Evolutionary conservation across 352 stramenopile species (phyloP), one percentile per base, ranked within the genome.

Genomic region (Phytophthora citrophthora): DNA sequence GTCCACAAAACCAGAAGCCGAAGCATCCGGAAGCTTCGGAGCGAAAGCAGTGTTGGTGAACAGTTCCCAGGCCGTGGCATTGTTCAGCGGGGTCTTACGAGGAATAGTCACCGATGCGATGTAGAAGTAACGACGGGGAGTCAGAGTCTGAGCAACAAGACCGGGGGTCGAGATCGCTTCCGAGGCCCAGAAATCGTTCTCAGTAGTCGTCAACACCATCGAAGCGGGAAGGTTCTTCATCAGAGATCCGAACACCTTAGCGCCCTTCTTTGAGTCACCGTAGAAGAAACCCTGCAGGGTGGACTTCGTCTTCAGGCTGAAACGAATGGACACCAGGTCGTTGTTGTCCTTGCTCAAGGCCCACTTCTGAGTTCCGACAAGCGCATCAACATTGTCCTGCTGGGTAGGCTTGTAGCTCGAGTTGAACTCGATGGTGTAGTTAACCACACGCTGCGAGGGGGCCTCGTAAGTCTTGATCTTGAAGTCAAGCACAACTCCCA

Each of bases 41-140:
- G 51, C 51, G 50, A 31, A 68, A 11, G 57, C 64, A 10, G 64
- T 68, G 52, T 46, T 55, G 32, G 64, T 23, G 39, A 64, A 68
- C 1, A 72, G 46, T 11, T 59, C 41, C 58, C 57, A 68, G 12
- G 64, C 64, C 2, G 64, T 68, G 10, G 31, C 15, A 40, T 72
- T 72, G 39, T 40, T 34, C 13, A 72, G 57, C 15, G 64, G 64
- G 13, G 39, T 60, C 7, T 38, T 8, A 23, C 46, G 23, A 18
- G 64, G 64, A 11, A 72, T 68, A 12, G 64, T 72, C 51, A 72
- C 64, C 18, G 64, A 72, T 51, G 51, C 32, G 26, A 72, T 64
- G 57, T 68, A 72, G 52, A 72, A 72, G 46, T 57, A 72, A 31
- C 64, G 64, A 15, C 64, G 64, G 20, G 64, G 57, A 0, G 57